These are phyloP conservation scores for Stagonosporopsis rhizophila DNA, from an alignment of 2,329 filamentous ascomycete species.

Conservation along the genomic window DNA sequence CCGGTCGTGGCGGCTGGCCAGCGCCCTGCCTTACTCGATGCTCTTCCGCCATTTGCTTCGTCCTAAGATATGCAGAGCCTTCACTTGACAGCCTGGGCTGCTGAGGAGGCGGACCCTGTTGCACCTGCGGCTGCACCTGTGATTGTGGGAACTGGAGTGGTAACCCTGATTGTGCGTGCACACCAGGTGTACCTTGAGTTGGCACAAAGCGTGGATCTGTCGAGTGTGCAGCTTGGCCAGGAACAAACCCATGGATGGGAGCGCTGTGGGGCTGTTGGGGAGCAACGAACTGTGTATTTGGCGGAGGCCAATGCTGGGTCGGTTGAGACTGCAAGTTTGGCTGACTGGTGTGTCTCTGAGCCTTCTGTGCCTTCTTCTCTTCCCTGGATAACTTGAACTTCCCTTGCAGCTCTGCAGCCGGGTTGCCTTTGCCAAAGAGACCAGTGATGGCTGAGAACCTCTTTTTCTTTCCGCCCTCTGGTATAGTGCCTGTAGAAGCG, in stretches of 20 bases:
- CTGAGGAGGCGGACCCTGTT: slow-evolving; percentile 13
- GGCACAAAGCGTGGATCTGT: slow-evolving; percentile 21
- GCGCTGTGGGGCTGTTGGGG: slow-evolving; percentile 28
- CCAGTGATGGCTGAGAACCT: slow-evolving; percentile 55
- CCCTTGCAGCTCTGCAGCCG: slow-evolving; percentile 33
- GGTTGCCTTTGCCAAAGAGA: slow-evolving; percentile 52
- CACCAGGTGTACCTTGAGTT: slow-evolving; percentile 16
- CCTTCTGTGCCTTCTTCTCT: slow-evolving; percentile 45
- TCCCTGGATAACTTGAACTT: slow-evolving; percentile 49
- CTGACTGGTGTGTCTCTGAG: slow-evolving; percentile 34
- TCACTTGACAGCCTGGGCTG: slow-evolving; percentile 21
- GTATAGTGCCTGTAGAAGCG: slow-evolving; percentile 21
- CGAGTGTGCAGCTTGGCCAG: slow-evolving; percentile 29
- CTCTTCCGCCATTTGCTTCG: slow-evolving; percentile 33
- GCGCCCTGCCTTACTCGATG: slow-evolving; percentile 21
- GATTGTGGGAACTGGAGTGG: slow-evolving; percentile 10
- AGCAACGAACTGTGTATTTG: slow-evolving; percentile 23
- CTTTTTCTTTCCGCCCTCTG: slow-evolving; percentile 50
- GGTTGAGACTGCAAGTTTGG: slow-evolving; percentile 14
- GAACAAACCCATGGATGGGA: slow-evolving; percentile 19
- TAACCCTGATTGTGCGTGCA: slow-evolving; percentile 23
- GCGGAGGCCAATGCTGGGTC: slow-evolving; percentile 26
- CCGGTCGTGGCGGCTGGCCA: slow-evolving; percentile 14
- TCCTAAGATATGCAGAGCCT: slow-evolving; percentile 33
- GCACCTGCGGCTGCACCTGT: slow-evolving; percentile 20